Evolutionary conservation across 331 rosid genomes (phyloP), one percentile per base, ranked within the genome.

Genomic region (Saraca asoca): DNA sequence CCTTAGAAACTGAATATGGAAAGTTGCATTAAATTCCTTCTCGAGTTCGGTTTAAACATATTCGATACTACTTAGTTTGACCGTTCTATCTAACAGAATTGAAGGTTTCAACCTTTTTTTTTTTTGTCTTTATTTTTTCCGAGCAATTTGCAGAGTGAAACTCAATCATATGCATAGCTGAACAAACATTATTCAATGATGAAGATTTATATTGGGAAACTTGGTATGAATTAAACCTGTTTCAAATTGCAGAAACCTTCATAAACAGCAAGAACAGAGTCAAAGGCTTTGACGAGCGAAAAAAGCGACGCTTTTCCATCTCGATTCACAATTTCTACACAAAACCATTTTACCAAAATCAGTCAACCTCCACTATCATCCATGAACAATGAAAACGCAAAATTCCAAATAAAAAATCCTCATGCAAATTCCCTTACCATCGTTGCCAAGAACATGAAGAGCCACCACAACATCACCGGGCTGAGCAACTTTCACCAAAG

Each of bases 161-260:
- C 41, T 38, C 54, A 68, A 66, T 51, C 44, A 41, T 20, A 45
- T 14, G 41, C 46, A 24, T 12, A 37, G 37, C 12, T 31, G 5
- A 18, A 14, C 17, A 52, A 24, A 73, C 63, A 58, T 14, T 34
- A 43, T 60, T 13, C 5, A 9, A 61, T 13, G 13, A 51, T 70
- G 8, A 5, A 31, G 38, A 60, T 9, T 24, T 39, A 41, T 12
- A 67, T 34, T 44, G 45, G 43, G 37, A 72, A 8, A 7, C 7
- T 42, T 12, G 11, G 10, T 8, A 37, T 55, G 72, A 71, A 62
- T 31, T 55, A 15, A 52, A 88, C 99, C 99, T 94, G 99, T 41
- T 86, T 94, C 78, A 94, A 79, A 78, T 86, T 88, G 75, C 99
- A 94, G 89, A 90, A 94, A 53, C 99, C 97, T 83, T 94, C 96